These are phyloP conservation scores for Knufia petricola DNA, from an alignment of 2,329 filamentous ascomycete species.

Conservation along the genomic window DNA sequence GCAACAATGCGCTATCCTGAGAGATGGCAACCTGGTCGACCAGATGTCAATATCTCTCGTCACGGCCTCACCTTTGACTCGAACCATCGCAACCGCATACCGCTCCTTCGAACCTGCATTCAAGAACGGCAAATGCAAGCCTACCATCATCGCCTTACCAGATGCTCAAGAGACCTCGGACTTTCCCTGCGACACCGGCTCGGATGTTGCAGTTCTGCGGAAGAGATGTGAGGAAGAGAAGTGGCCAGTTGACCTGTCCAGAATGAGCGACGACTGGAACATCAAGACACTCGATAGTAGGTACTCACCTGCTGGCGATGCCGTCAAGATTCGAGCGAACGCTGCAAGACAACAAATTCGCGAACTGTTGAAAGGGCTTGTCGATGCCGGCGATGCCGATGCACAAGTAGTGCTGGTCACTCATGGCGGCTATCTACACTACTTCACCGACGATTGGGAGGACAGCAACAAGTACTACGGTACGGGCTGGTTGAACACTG, in stretches of 20 bases:
- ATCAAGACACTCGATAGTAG: slow-evolving; percentile 45
- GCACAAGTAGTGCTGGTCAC: slow-evolving; percentile 65
- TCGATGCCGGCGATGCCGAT: slow-evolving; percentile 45
- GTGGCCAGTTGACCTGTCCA: slow-evolving; percentile 52
- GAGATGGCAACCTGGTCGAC: slow-evolving; percentile 45
- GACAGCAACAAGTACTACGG: slow-evolving; percentile 33
- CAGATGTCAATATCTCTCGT: slow-evolving; percentile 48
- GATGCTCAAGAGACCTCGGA: slow-evolving; percentile 70
- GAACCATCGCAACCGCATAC: slow-evolving; percentile 71
- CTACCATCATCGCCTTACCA: slow-evolving; percentile 57
- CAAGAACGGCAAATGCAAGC: slow-evolving; percentile 34
- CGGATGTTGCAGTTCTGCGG: slow-evolving; percentile 43
- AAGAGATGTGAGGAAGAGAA: slow-evolving; percentile 49
- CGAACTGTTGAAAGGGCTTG: slow-evolving; percentile 46
- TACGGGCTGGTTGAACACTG: slow-evolving; percentile 66
- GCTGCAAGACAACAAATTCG: slow-evolving; percentile 51
- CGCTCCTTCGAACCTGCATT: slow-evolving; percentile 55
- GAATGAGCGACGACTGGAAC: slow-evolving; percentile 61
- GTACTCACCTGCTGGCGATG: slow-evolving; percentile 39
- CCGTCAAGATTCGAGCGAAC: slow-evolving; percentile 53
- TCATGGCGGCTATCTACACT: slow-evolving; percentile 77
- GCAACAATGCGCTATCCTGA: slow-evolving; percentile 60
- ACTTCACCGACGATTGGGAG: slow-evolving; percentile 71
- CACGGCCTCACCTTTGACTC: slow-evolving; percentile 65
- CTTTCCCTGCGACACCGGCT: slow-evolving; percentile 68